Percentiles rank a stretch among this genome's conserved stretches.
Conservation (phyloP, 352 stramenopile species). For the Phytophthora pisi region DNA sequence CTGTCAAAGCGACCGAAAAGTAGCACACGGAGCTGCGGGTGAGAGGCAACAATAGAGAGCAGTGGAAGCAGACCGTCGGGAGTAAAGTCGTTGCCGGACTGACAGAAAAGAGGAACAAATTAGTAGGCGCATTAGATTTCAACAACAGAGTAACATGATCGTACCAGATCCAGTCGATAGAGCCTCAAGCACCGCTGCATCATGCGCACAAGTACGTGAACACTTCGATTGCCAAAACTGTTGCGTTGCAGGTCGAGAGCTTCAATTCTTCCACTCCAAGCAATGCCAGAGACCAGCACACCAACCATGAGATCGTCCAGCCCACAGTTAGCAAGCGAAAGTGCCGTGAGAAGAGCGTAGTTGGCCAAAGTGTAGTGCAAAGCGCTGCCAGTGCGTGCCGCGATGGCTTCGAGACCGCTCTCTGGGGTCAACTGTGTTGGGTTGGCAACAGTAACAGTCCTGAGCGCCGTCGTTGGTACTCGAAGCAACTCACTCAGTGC, state of each 20-base stretch:
- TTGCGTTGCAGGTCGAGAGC: slow-evolving; percentile 47
- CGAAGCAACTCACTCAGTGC: slow-evolving; percentile 39
- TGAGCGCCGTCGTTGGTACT: slow-evolving; percentile 25
- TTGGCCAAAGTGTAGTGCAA: slow-evolving; percentile 46
- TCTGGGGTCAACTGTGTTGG: slow-evolving; percentile 32
- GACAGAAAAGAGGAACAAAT: slow-evolving; percentile 5
- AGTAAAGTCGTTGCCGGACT: slow-evolving; percentile 46
- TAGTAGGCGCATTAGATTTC: neutral
- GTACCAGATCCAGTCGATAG: slow-evolving; percentile 47
- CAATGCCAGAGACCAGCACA: slow-evolving; percentile 49
- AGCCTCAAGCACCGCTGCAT: slow-evolving; percentile 41
- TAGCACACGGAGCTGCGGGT: slow-evolving; percentile 36
- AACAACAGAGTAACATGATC: neutral
- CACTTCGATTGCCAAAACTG: slow-evolving; percentile 33
- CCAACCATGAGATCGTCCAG: slow-evolving; percentile 40
- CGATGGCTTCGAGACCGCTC: slow-evolving; percentile 32
- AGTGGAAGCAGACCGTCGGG: slow-evolving; percentile 34
- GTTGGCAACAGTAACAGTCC: slow-evolving; percentile 32
- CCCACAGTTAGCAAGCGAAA: slow-evolving; percentile 47
- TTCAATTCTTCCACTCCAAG: slow-evolving; percentile 43
- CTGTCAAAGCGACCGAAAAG: slow-evolving; percentile 37
- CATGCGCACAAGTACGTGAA: slow-evolving; percentile 38
- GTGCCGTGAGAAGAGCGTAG: slow-evolving; percentile 31
- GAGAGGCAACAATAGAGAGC: slow-evolving; percentile 9
- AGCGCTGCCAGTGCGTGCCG: slow-evolving; percentile 23